These are phyloP conservation scores for Hymenoscyphus scutula DNA, from an alignment of 2,329 filamentous ascomycete species.

Conservation along the genomic window DNA sequence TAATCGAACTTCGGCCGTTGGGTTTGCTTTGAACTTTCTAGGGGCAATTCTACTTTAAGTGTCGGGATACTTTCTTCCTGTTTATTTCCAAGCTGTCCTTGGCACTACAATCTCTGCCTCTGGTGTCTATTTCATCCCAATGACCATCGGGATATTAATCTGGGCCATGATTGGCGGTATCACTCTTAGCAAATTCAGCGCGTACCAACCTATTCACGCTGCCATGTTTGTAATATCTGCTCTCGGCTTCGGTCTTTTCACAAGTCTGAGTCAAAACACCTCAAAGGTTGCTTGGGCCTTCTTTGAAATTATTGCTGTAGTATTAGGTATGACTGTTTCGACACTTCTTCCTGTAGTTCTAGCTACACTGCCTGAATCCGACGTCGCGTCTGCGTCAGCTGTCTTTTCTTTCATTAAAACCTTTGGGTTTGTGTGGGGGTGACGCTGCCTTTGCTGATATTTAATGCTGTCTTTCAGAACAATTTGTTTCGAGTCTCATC, in stretches of 20 bases:
- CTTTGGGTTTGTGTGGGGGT: slow-evolving; percentile 3
- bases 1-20: background rate
- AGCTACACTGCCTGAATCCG: background rate
- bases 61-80: background rate
- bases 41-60: background rate
- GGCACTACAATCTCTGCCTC: background rate
- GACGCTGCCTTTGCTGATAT: background rate
- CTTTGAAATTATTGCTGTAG: background rate
- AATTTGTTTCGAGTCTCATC: background rate
- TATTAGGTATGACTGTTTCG: background rate
- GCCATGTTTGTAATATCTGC: background rate
- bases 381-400: slow-evolving; percentile 4
- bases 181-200: background rate
- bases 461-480: slow-evolving; percentile 1
- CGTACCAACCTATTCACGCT: background rate
- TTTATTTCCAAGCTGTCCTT: slow-evolving; percentile 1
- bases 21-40: background rate
- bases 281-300: slow-evolving; percentile 1
- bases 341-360: slow-evolving; percentile 1
- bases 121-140: background rate
- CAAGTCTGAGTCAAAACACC: background rate
- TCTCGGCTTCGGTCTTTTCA: slow-evolving; percentile 2
- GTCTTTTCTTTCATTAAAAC: slow-evolving; percentile 5
- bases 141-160: background rate
- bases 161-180: background rate